Evolutionary conservation across 2,329 filamentous ascomycete genomes (phyloP), one percentile per base, ranked within the genome.

Genomic region (Trichoderma hamatum): DNA sequence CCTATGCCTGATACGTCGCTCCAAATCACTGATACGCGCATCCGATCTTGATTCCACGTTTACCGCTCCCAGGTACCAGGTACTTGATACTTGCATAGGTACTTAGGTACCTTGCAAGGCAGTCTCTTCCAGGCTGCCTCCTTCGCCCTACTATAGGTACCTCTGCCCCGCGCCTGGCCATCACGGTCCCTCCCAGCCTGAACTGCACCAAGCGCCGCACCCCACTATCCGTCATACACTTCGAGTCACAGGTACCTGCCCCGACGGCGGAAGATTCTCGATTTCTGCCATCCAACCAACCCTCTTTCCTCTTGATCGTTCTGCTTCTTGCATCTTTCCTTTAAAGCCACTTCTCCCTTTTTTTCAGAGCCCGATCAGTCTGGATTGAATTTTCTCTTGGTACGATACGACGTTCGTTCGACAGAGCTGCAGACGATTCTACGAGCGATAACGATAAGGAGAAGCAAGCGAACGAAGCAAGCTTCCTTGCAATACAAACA

Each of bases 181-280:
- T 30, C 26, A 16, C 16, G 32, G 51, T 65, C 19, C 51, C 24
- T 32, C 32, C 24, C 28, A 43, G 43, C 56, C 56, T 60, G 39
- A 36, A 26, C 28, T 24, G 34, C 28, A 58, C n/a, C 59, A 36
- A 13, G 13, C 11, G 28, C 30, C 10, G 30, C 21, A 55, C 62
- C 61, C 62, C 62, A 65, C 62, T 16, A 65, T 65, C 62, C 62
- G 62, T 65, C 62, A 65, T 65, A 43, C 34, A 5, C 49, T 43
- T 34, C 39, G 19, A 43, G 51, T 56, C 51, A 65, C 51, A 65
- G 30, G 11, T 28, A 61, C 46, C 11, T 43, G 21, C n/a, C 43
- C 39, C 30, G 28, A 36, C 3, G 7, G 34, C 9, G 7, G 10
- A 60, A 7, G 14, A 11, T 63, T 36, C 19, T 36, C 24, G 16